phyloP scores from a whole-genome alignment of 768 basidiomycete genomes.

The Leccinum sublutescens region DNA sequence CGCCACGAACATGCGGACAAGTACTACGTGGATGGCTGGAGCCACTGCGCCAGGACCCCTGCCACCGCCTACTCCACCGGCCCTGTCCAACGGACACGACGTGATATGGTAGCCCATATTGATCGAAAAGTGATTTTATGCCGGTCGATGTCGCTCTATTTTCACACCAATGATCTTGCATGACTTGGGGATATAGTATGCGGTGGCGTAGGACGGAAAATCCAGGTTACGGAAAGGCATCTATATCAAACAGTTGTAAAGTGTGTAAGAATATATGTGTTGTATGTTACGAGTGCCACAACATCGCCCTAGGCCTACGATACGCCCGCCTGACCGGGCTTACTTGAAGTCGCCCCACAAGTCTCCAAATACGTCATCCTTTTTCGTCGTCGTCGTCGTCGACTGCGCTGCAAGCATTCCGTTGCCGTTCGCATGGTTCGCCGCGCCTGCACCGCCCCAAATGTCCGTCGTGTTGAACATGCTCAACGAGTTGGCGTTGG shows the following conservation, averaged over 20 bases:
- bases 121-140: constrained; percentile 62
- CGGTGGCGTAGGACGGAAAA: background rate
- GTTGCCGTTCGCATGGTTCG: constrained; percentile 33
- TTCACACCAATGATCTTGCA: background rate
- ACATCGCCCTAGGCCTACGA: no score
- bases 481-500: no score
- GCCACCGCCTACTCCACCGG: no score
- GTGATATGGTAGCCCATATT: constrained; percentile 23
- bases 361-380: constrained; percentile 80
- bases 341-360: constrained; percentile 84
- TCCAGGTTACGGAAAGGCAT: background rate
- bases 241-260: background rate
- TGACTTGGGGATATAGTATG: constrained; percentile 10
- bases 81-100: no score
- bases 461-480: constrained; percentile 49
- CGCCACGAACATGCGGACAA: no score
- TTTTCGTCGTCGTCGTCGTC: constrained; percentile 45
- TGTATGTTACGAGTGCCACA: background rate
- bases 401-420: constrained; percentile 30
- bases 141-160: background rate
- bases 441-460: constrained; percentile 47
- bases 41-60: no score
- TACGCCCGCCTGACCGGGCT: background rate
- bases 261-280: background rate
- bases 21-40: no score